Conservation (phyloP, 1,139 yeast species). For the Blastobotrys niveus region DNA sequence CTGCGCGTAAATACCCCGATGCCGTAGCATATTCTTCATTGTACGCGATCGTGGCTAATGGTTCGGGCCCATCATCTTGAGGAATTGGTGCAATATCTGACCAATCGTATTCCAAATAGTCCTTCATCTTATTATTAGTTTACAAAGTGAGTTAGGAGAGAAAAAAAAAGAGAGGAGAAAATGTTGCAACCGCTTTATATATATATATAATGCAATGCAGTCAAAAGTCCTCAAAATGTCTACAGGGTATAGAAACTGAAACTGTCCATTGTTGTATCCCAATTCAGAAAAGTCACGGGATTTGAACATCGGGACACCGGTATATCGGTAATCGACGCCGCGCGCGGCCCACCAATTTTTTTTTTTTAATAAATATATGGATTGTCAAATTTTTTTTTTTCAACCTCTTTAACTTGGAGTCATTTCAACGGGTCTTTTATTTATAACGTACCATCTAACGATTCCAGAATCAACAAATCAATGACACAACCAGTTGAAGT, state of each 20-base stretch:
- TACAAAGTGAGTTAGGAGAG: too few species aligned
- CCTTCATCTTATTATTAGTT: too few species aligned
- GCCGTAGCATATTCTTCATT: constrained; percentile 58
- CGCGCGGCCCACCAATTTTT: not conserved
- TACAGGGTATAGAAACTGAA: too few species aligned
- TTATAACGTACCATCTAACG: too few species aligned
- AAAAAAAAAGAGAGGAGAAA: too few species aligned
- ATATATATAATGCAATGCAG: too few species aligned
- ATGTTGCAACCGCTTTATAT: too few species aligned
- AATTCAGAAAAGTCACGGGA: not conserved
- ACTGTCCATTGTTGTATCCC: constrained; percentile 1
- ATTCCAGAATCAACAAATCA: constrained; percentile 18
- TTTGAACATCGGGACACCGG: not conserved
- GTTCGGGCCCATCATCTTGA: constrained; percentile 40
- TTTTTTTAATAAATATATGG: not conserved
- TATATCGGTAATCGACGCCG: too few species aligned
- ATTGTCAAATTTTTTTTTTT: constrained; percentile 6
- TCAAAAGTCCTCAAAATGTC: too few species aligned
- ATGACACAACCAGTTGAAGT: constrained; percentile 39
- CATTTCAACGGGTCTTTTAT: too few species aligned
- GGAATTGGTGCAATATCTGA: constrained; percentile 32
- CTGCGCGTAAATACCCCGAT: constrained; percentile 58
- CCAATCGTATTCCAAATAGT: constrained; percentile 27
- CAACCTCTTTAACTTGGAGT: constrained; percentile 13
- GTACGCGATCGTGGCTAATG: constrained; percentile 71